Percentiles rank a stretch among this genome's conserved stretches.
phyloP scores from a whole-genome alignment of 2,329 filamentous ascomycete species.

The Aschersonia sp. region DNA sequence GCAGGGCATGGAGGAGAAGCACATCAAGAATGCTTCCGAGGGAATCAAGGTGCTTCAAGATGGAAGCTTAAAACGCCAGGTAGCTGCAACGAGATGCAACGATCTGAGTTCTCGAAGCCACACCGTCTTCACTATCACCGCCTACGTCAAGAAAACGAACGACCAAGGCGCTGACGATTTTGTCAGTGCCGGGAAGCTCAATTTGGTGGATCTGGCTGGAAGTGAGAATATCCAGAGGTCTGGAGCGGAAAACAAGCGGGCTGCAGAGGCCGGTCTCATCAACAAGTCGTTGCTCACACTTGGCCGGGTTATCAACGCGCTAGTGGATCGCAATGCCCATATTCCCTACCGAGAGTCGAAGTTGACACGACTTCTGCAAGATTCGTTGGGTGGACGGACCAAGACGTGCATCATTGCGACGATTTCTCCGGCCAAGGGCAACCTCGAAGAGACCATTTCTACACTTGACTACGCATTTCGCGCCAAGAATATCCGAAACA shows the following conservation, averaged over 20 bases:
- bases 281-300: conserved; percentile 95
- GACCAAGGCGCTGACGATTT: conserved; percentile 82
- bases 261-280: conserved; percentile 87
- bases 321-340: conserved; percentile 79
- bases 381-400: conserved; percentile 85
- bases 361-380: conserved; percentile 84
- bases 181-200: conserved; percentile 82
- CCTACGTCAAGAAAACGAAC: conserved; percentile 68
- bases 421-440: conserved; percentile 84
- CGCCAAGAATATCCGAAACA: conserved; percentile 97
- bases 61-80: conserved; percentile 86
- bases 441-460: conserved; percentile 94
- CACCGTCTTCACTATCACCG: conserved; percentile 92
- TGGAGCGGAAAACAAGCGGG: conserved; percentile 94
- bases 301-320: conserved; percentile 90
- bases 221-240: conserved; percentile 97
- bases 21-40: conserved; percentile 71
- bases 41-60: conserved; percentile 81
- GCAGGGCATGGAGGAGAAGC: conserved; percentile 93
- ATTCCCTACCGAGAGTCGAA: conserved; percentile 93
- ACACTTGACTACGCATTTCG: conserved; percentile 96
- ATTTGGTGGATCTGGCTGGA: conserved; percentile 89
- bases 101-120: conserved; percentile 94
- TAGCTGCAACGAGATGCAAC: conserved; percentile 99
- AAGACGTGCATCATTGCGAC: conserved; percentile 99